These are phyloP conservation scores for Buxus sempervirens DNA, from an alignment of 164 flowering plant species.

Conservation along the genomic window DNA sequence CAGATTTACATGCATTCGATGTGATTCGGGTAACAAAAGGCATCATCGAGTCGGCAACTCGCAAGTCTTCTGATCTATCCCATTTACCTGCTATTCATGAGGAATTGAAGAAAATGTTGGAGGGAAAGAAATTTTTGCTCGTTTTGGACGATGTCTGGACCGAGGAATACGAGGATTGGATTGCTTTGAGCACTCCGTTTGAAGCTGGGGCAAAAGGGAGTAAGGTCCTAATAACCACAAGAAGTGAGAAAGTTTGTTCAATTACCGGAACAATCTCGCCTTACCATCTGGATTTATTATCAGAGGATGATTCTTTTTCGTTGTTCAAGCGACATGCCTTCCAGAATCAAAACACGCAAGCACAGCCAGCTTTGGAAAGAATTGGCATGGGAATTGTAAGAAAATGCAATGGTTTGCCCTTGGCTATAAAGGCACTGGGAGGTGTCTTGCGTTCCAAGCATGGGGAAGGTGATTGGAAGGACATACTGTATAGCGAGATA, in stretches of 20 bases:
- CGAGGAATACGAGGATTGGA: neutral
- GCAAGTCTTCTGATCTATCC: neutral
- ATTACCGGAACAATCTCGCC: neutral
- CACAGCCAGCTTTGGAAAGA: neutral
- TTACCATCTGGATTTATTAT: neutral
- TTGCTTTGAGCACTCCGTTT: neutral
- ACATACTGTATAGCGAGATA: neutral
- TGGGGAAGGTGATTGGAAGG: neutral
- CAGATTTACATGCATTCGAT: conserved; percentile 22
- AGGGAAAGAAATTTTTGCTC: conserved; percentile 22
- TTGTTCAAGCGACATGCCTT: neutral
- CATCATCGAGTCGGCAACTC: conserved; percentile 9
- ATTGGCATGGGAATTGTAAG: conserved; percentile 3
- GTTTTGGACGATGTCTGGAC: conserved; percentile 28
- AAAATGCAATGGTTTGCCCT: neutral
- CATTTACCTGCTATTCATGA: conserved; percentile 13
- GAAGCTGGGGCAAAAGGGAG: neutral
- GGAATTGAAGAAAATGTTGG: conserved; percentile 6
- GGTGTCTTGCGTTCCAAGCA: neutral
- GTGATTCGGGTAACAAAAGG: conserved; percentile 12
- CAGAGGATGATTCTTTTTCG: neutral
- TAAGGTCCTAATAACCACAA: neutral
- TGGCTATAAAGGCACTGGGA: conserved; percentile 3
- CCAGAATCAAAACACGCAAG: neutral
- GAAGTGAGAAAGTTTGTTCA: neutral